These are phyloP conservation scores for Candida cerambycidarum DNA, from an alignment of 805 yeast species.

Conservation along the genomic window DNA sequence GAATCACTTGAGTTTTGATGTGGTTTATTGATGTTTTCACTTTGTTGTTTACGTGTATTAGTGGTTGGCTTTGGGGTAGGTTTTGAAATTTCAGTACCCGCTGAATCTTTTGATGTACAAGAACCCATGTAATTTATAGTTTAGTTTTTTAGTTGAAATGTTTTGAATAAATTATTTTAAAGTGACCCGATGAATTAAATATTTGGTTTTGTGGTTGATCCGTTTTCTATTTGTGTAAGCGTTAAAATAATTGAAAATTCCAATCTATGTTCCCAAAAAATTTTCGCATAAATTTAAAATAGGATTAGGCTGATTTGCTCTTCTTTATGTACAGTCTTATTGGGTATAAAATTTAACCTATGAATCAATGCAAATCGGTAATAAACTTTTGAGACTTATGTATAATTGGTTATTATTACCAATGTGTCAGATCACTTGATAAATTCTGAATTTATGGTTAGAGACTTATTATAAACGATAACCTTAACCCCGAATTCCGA, in stretches of 20 bases:
- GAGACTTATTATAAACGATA: too few species aligned
- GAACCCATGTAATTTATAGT: conserved; percentile 19
- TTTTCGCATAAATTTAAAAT: conserved; percentile 6
- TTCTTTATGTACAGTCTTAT: conserved; percentile 4
- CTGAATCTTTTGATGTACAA: conserved; percentile 23
- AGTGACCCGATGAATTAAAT: not conserved
- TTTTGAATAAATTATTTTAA: not conserved
- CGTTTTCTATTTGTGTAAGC: not conserved
- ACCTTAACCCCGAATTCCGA: too few species aligned
- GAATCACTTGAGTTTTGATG: conserved; percentile 10
- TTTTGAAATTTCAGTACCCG: conserved; percentile 13
- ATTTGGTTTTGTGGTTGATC: not conserved
- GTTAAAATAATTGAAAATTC: not conserved
- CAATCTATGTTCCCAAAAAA: not conserved
- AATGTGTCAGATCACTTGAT: too few species aligned
- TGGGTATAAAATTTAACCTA: not conserved
- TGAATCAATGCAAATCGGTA: not conserved
- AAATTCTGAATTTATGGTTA: too few species aligned
- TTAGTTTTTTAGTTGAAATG: not conserved
- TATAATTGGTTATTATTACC: too few species aligned
- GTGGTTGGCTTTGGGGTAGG: conserved; percentile 6
- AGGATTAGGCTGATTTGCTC: conserved; percentile 5
- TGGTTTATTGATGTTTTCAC: conserved; percentile 10
- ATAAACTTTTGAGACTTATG: too few species aligned
- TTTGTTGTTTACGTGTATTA: conserved; percentile 20